Evolutionary conservation across 2,329 filamentous ascomycete genomes (phyloP).

Genomic region (Penicillium sp.): DNA sequence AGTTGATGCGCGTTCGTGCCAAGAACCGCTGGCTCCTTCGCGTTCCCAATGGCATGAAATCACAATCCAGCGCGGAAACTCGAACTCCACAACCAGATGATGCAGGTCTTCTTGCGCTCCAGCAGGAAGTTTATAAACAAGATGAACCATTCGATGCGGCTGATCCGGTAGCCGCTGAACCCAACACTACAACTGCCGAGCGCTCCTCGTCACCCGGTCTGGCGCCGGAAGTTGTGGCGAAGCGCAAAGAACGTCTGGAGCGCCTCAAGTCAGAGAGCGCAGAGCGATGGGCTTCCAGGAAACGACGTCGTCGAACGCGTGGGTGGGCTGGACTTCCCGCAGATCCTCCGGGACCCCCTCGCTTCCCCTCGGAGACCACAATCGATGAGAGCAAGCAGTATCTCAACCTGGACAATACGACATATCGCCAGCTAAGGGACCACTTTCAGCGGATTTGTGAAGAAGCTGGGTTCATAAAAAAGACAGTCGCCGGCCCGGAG

Average conservation of each 20-base stretch:
- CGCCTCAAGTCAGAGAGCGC: conserved; percentile 62
- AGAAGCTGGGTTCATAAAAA: conserved; percentile 69
- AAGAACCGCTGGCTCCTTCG: conserved; percentile 71
- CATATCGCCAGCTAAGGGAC: conserved; percentile 67
- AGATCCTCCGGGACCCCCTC: conserved; percentile 68
- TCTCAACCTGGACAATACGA: conserved; percentile 63
- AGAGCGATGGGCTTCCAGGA: conserved; percentile 65
- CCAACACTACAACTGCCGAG: conserved; percentile 19
- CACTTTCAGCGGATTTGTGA: conserved; percentile 73
- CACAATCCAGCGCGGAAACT: conserved; percentile 38
- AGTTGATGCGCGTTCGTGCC: conserved; percentile 69
- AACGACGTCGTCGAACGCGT: conserved; percentile 69
- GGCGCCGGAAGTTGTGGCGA: conserved; percentile 54
- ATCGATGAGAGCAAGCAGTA: conserved; percentile 76
- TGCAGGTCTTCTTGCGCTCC: conserved; percentile 43
- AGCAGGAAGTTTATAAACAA: conserved; percentile 45
- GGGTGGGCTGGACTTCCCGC: conserved; percentile 70
- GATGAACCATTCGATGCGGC: conserved; percentile 35
- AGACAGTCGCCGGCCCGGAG: conserved; percentile 72
- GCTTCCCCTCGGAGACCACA: conserved; percentile 81
- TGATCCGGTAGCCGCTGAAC: conserved; percentile 31
- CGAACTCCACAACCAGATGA: conserved; percentile 37
- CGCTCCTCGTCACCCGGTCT: conserved; percentile 38
- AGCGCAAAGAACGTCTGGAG: conserved; percentile 58
- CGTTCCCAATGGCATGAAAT: conserved; percentile 62